A percentile compares a stretch with the other conserved stretches of the same genome.
These are phyloP conservation scores for Juglanconis juglandina DNA, from an alignment of 2,329 filamentous ascomycete genomes.

Conservation along the genomic window DNA sequence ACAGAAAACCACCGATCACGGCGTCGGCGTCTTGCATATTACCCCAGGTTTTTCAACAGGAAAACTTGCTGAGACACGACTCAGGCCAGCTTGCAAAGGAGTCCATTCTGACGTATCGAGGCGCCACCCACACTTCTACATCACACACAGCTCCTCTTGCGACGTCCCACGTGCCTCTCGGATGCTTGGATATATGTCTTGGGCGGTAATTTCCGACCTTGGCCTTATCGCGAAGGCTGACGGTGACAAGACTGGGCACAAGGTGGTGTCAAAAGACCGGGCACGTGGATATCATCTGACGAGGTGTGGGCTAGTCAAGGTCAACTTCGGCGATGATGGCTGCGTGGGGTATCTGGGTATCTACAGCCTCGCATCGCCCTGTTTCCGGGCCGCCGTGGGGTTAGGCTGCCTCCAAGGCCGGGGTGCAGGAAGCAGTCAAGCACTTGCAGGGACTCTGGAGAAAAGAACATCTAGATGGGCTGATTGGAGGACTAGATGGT, in stretches of 20 bases:
- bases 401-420: neutral
- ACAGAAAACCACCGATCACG: neutral
- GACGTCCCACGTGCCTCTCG: neutral
- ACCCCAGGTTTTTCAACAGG: neutral
- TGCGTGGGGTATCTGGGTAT: neutral
- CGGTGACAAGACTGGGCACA: neutral
- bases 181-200: neutral
- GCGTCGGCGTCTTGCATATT: neutral
- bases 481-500: slow-evolving; percentile 7
- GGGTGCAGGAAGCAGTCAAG: neutral
- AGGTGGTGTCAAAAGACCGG: neutral
- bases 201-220: neutral
- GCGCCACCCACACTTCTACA: neutral
- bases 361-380: neutral
- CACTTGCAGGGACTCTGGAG: neutral
- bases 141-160: too few relatives aligned
- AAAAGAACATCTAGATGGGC: slow-evolving; percentile 2
- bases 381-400: neutral
- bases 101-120: slow-evolving; percentile 11
- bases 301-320: neutral
- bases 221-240: neutral
- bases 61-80: slow-evolving; percentile 12
- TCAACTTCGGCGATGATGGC: neutral
- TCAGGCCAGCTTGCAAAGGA: neutral
- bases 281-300: neutral